Evolutionary conservation across 352 stramenopile species (phyloP).

Genomic region (Phytopythium montanum): DNA sequence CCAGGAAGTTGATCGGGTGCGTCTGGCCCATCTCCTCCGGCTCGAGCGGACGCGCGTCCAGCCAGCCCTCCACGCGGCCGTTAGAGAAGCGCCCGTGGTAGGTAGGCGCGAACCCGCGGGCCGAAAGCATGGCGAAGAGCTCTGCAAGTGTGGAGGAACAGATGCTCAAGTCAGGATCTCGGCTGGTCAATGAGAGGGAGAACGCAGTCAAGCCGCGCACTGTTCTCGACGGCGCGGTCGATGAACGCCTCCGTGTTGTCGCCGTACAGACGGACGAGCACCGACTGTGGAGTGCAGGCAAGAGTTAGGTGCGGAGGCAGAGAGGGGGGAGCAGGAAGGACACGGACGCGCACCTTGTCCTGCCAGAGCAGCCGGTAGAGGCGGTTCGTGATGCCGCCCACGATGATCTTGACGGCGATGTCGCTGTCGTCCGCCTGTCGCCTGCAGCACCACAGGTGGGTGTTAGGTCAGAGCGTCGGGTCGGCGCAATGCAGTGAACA

Average conservation of each 20-base stretch:
- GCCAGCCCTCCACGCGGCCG: conserved; percentile 89
- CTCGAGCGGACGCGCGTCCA: conserved; percentile 78
- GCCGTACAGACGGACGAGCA: conserved; percentile 91
- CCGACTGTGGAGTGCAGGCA: conserved; percentile 31
- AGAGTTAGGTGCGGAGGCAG: background rate
- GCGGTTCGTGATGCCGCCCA: conserved; percentile 92
- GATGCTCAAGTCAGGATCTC: conserved; percentile 5
- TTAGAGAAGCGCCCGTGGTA: conserved; percentile 92
- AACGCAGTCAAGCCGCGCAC: conserved; percentile 26
- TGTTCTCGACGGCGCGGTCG: conserved; percentile 89
- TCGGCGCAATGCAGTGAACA: background rate
- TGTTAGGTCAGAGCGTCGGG: too few species aligned
- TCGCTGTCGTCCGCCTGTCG: conserved; percentile 45
- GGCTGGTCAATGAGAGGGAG: background rate
- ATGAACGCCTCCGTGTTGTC: conserved; percentile 93
- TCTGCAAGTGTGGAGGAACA: conserved; percentile 27
- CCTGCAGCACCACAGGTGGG: conserved; percentile 15
- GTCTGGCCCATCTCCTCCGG: conserved; percentile 85
- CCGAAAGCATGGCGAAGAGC: conserved; percentile 82
- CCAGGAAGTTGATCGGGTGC: conserved; percentile 73
- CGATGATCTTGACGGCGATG: conserved; percentile 83
- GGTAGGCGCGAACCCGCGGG: conserved; percentile 80
- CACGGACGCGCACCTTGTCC: conserved; percentile 31
- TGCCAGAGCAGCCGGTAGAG: conserved; percentile 84
- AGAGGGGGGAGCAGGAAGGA: background rate